Conservation (phyloP, 2,329 filamentous ascomycete genomes). For the Sporothrix brasiliensis region DNA sequence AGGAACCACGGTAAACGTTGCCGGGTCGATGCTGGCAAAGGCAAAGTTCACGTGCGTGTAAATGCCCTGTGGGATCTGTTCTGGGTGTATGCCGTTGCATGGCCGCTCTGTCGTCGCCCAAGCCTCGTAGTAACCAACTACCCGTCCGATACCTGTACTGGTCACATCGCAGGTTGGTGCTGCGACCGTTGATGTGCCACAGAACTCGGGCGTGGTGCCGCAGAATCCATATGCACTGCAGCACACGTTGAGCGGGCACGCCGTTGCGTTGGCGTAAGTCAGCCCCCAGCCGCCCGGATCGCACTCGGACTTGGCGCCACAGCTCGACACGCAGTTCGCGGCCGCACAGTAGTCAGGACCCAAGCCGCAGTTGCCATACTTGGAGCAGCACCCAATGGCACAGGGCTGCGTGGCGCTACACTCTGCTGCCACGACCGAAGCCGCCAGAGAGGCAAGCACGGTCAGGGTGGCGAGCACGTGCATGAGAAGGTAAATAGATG, state of each 20-base stretch:
- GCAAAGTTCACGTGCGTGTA: constrained; percentile 43
- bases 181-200: constrained; percentile 41
- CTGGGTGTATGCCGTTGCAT: constrained; percentile 39
- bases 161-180: constrained; percentile 35
- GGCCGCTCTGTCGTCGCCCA: constrained; percentile 38
- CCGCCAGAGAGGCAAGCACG: background rate
- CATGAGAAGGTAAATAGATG: no score
- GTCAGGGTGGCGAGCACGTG: no score
- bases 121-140: constrained; percentile 44
- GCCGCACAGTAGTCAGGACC: constrained; percentile 14
- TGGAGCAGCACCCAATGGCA: constrained; percentile 11
- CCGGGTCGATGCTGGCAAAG: constrained; percentile 40
- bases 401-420: constrained; percentile 6
- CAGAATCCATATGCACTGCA: constrained; percentile 45
- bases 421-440: background rate
- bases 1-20: constrained; percentile 36
- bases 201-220: constrained; percentile 41
- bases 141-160: background rate
- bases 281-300: constrained; percentile 20
- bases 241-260: constrained; percentile 42
- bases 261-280: constrained; percentile 38
- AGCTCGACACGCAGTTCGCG: constrained; percentile 23
- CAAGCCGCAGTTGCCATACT: constrained; percentile 22
- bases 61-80: constrained; percentile 37
- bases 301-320: constrained; percentile 27